Evolutionary conservation across 2,329 filamentous ascomycete species (phyloP).

Genomic region (Aspergillus sp.): DNA sequence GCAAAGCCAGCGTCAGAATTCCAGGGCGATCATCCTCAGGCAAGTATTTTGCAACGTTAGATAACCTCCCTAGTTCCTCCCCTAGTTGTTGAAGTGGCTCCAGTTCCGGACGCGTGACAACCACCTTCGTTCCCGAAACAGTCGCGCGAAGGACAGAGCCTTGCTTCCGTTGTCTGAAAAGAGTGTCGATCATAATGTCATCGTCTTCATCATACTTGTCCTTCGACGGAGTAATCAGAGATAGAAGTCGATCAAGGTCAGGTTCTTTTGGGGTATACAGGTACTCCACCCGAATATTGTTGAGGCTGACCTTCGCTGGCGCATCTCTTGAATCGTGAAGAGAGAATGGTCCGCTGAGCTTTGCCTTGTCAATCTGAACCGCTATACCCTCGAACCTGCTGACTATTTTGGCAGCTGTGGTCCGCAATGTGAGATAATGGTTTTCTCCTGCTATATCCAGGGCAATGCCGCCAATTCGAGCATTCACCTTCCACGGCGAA

Average conservation of each 20-base stretch:
- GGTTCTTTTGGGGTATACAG: constrained; percentile 69
- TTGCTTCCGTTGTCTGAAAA: constrained; percentile 81
- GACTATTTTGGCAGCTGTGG: constrained; percentile 79
- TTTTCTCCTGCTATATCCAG: constrained; percentile 75
- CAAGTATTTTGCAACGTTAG: constrained; percentile 88
- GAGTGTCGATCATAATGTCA: constrained; percentile 90
- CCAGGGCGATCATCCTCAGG: constrained; percentile 94
- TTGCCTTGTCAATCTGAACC: constrained; percentile 72
- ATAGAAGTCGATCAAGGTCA: constrained; percentile 79
- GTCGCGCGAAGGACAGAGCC: constrained; percentile 76
- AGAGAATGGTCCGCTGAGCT: constrained; percentile 69
- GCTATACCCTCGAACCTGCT: constrained; percentile 71
- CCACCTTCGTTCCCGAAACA: constrained; percentile 63
- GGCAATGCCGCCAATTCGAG: constrained; percentile 73
- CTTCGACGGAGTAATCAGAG: constrained; percentile 86
- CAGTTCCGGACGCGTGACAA: constrained; percentile 64
- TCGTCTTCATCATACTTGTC: constrained; percentile 86
- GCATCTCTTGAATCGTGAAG: constrained; percentile 49
- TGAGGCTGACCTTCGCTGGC: constrained; percentile 63
- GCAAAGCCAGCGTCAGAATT: constrained; percentile 69
- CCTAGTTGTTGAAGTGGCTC: constrained; percentile 68
- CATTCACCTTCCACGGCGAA: constrained; percentile 63
- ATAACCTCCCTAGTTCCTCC: constrained; percentile 77
- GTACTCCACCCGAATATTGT: constrained; percentile 70
- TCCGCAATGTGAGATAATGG: constrained; percentile 71